Base-by-base conservation (phyloP, 1,284 basidiomycete species). In the Mycena citricolor region DNA sequence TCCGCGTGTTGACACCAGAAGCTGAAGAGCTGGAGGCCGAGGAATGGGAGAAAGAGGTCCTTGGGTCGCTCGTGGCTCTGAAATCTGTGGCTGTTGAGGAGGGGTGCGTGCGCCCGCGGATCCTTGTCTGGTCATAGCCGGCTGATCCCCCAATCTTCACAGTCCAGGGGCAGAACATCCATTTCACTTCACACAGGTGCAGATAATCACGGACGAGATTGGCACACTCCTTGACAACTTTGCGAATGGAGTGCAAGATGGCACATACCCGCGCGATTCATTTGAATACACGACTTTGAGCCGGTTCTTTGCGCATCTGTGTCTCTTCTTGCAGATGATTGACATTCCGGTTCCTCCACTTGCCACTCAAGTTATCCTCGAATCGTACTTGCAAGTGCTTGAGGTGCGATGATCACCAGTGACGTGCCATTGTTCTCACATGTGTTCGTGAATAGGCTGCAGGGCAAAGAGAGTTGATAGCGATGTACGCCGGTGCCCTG, bases 271-370 rank as follows among this genome's bases (percentile, higher is more conserved):
- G 31, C 59, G 60, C n/a, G 55, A 64, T 14, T 71, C 76, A 2
- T 69, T 78, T 29, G 85, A 90, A 89, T 91, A 56, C 48, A 71
- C 79, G 1, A 71, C 75, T 1, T 74, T 87, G 70, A 80, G 76
- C 32, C 89, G 94, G 19, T 99, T 99, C 73, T 97, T 97, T 60
- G 85, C 94, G 0, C 95, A 99, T 59, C 71, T 98, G n/a, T 91
- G 92, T 51, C 81, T 99, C 14, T 94, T 88, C 64, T 74, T 97
- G 2, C 84, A 88, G 43, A 78, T 93, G 63, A 85, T 97, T 32
- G 83, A 88, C 46, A 70, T 86, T 35, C 64, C 79, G 0, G 78
- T 89, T 0, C 84, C 90, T 1, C 82, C 86, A 2, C 62, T 82
- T 10, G 81, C 89, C 0, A 85, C 82, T 0, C 92, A 95, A 58